These are phyloP conservation scores for Calonectria multiphialidica DNA, from an alignment of 2,329 filamentous ascomycete species.

Conservation along the genomic window DNA sequence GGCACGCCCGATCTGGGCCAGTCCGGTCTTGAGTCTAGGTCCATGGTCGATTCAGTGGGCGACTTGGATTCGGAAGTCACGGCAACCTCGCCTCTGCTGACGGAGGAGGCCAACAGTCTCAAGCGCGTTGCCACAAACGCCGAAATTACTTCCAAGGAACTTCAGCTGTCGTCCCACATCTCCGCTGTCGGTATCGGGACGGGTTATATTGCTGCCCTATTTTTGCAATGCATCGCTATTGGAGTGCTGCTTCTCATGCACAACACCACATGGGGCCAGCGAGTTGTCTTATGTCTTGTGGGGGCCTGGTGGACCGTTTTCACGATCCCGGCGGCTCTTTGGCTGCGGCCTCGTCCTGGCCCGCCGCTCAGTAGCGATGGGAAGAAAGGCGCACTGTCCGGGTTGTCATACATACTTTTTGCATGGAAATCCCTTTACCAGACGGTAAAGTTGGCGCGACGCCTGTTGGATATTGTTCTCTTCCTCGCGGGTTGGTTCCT, in stretches of 20 bases:
- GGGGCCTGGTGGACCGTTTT: slow-evolving; percentile 95
- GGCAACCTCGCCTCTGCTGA: slow-evolving; percentile 62
- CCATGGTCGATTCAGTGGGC: slow-evolving; percentile 49
- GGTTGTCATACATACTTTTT: slow-evolving; percentile 80
- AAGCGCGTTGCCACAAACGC: slow-evolving; percentile 56
- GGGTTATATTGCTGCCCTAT: slow-evolving; percentile 88
- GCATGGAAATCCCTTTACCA: slow-evolving; percentile 89
- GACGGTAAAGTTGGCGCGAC: slow-evolving; percentile 81
- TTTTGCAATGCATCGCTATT: slow-evolving; percentile 86
- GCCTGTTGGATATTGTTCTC: slow-evolving; percentile 78
- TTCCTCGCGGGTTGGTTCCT: slow-evolving; percentile 95
- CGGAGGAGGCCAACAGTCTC: slow-evolving; percentile 49
- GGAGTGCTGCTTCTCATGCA: slow-evolving; percentile 78
- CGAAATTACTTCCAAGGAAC: slow-evolving; percentile 72
- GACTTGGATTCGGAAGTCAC: slow-evolving; percentile 49
- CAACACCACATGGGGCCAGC: slow-evolving; percentile 86
- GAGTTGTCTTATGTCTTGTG: slow-evolving; percentile 87
- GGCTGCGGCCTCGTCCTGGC: slow-evolving; percentile 89
- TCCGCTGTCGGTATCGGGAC: slow-evolving; percentile 95
- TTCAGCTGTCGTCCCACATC: slow-evolving; percentile 88
- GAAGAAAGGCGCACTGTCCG: slow-evolving; percentile 55
- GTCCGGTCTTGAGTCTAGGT: slow-evolving; percentile 49
- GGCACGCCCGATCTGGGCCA: slow-evolving; percentile 47
- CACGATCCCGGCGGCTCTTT: slow-evolving; percentile 87
- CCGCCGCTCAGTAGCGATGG: slow-evolving; percentile 74